Evolutionary conservation across 2,329 filamentous ascomycete species (phyloP), one percentile per base, ranked within the genome.

Genomic region (Colletotrichum sp.): DNA sequence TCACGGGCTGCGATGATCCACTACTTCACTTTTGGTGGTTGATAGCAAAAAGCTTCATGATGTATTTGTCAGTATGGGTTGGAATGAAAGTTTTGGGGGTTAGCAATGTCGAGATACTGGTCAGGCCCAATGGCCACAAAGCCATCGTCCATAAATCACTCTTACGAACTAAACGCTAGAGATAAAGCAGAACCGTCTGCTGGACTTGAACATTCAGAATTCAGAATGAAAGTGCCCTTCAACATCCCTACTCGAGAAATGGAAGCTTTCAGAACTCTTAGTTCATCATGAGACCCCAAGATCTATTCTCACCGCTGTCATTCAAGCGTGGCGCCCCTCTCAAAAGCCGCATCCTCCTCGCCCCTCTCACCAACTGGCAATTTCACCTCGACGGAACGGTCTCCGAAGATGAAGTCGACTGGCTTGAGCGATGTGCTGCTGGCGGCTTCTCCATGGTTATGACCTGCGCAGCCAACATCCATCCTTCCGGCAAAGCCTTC

Each of bases 311-410:
- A 7, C 28, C 28, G 28, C 26, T 61, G 2, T 34, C 9, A 13
- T 28, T 61, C 4, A 61, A 61, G 57, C 57, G 57, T 6, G 57
- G 57, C 2, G 18, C 28, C 14, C 13, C 57, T 12, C 16, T 61
- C 24, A 61, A 34, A 13, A 7, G 16, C 6, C 57, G 57, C 13
- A 18, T 61, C 26, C 57, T 61, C 6, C 57, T 61, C 28, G 57
- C 28, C 8, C 57, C 57, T 28, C 57, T 61, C 28, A 61, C 57
- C 2, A 61, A 61, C 28, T 61, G 57, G 57, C 57, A 61, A 18
- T 61, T 28, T 18, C 57, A 61, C 4, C 24, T 1, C 18, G 57
- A 61, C 18, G 57, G 26, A 32, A 61, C 28, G 9, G 57, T 32
- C 28, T 61, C 57, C 12, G 57, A 34, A 61, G 57, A 61, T 14